phyloP scores from a whole-genome alignment of 2,329 filamentous ascomycete species.

The Clarireedia sp. region DNA sequence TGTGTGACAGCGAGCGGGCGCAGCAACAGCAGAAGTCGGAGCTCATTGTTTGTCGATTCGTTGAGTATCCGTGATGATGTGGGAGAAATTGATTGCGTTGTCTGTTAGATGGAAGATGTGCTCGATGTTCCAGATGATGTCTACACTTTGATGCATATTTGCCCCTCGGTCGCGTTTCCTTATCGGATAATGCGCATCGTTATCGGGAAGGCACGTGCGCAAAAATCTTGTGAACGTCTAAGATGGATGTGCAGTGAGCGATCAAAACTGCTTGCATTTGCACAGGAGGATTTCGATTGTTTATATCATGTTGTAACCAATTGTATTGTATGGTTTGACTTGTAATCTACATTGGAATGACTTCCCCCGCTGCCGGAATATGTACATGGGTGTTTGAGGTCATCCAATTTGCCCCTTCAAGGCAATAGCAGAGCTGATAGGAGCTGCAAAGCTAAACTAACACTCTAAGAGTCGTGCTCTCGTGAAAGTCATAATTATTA shows the following conservation, averaged over 20 bases:
- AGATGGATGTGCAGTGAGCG: background rate
- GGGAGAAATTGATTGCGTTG: background rate
- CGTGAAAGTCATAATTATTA: background rate
- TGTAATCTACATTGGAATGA: background rate
- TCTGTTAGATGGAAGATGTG: background rate
- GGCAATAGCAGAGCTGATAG: background rate
- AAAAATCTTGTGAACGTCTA: background rate
- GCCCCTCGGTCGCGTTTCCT: background rate
- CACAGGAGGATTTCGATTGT: background rate
- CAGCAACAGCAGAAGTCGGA: background rate
- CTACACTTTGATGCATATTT: background rate
- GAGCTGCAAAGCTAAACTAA: background rate
- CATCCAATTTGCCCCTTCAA: background rate
- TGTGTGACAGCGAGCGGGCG: background rate
- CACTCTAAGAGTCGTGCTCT: background rate
- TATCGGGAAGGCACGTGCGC: background rate
- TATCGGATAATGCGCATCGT: background rate
- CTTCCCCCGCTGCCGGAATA: background rate
- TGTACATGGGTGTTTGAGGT: background rate
- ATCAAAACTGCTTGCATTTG: background rate
- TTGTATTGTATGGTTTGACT: background rate
- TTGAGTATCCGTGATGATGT: background rate
- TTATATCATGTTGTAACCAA: background rate
- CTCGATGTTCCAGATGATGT: background rate
- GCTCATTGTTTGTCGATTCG: background rate